Conservation (phyloP, 1,284 basidiomycete species). For the Heterobasidion parviporum region DNA sequence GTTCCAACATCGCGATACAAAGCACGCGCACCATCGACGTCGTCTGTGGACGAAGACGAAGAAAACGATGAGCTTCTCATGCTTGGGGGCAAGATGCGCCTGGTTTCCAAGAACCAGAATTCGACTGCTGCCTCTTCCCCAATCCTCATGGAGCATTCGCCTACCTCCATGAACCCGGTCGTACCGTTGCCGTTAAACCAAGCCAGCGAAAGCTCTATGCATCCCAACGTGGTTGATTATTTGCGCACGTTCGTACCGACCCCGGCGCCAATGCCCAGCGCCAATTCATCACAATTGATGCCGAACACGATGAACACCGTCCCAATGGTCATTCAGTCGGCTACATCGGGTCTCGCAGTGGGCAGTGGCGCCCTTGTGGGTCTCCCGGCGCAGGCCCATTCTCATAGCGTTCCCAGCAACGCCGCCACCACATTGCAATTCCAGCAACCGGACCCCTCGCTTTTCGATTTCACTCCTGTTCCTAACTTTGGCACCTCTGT, state of each 20-base stretch:
- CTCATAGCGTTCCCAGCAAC: background rate
- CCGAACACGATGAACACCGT: background rate
- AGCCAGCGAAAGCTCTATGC: slow-evolving; percentile 27
- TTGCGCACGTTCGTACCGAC: slow-evolving; percentile 49
- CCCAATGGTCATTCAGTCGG: background rate
- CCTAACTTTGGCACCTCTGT: slow-evolving; percentile 7
- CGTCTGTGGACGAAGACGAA: slow-evolving; percentile 37
- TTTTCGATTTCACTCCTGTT: slow-evolving; percentile 7
- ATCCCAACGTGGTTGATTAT: slow-evolving; percentile 59
- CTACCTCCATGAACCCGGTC: slow-evolving; percentile 57
- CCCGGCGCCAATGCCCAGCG: slow-evolving; percentile 10
- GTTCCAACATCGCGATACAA: slow-evolving; percentile 32
- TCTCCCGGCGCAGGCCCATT: background rate
- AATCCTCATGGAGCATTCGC: slow-evolving; percentile 51
- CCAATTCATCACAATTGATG: background rate
- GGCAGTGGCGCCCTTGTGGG: background rate
- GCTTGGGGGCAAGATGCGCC: slow-evolving; percentile 62
- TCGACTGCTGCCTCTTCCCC: slow-evolving; percentile 41
- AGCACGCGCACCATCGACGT: background rate
- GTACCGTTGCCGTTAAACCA: slow-evolving; percentile 26
- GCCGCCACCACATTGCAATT: background rate
- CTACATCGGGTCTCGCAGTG: background rate
- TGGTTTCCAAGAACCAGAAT: slow-evolving; percentile 56
- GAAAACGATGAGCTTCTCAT: slow-evolving; percentile 65
- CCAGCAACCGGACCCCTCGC: background rate